These are phyloP conservation scores for Chlamydomonas asymmetrica DNA, from an alignment of 139 green algal species.

Conservation along the genomic window DNA sequence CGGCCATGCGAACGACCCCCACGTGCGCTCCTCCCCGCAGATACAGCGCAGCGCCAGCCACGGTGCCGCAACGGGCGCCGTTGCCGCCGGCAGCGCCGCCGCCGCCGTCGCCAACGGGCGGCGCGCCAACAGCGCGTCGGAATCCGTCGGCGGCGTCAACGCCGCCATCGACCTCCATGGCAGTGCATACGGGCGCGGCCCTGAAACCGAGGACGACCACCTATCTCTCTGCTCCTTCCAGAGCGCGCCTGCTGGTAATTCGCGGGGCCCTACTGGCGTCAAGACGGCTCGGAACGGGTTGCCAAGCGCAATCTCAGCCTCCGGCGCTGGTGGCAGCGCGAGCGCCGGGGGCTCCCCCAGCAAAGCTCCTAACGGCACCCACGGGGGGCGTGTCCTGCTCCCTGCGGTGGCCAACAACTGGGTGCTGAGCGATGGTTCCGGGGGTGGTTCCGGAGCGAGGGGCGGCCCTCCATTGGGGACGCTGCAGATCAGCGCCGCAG, in stretches of 20 bases:
- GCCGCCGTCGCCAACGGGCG: background rate
- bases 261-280: background rate
- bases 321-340: too few species aligned
- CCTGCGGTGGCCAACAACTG: slow-evolving; percentile 19
- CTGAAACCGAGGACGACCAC: background rate
- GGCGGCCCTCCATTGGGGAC: too few species aligned
- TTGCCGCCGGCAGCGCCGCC: background rate
- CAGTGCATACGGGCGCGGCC: too few species aligned
- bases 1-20: too few species aligned
- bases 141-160: slow-evolving; percentile 4
- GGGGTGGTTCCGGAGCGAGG: too few species aligned
- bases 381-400: background rate
- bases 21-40: too few species aligned
- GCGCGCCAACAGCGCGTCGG: background rate
- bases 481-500: too few species aligned
- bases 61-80: too few species aligned
- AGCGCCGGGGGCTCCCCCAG: background rate
- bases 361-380: background rate
- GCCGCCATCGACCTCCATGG: background rate
- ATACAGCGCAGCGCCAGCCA: too few species aligned
- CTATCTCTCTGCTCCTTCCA: background rate
- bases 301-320: background rate
- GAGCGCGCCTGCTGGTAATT: background rate
- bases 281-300: background rate
- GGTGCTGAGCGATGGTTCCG: too few species aligned